Conservation (phyloP, 2,329 filamentous ascomycete genomes). For the Grosmannia clavigera region DNA sequence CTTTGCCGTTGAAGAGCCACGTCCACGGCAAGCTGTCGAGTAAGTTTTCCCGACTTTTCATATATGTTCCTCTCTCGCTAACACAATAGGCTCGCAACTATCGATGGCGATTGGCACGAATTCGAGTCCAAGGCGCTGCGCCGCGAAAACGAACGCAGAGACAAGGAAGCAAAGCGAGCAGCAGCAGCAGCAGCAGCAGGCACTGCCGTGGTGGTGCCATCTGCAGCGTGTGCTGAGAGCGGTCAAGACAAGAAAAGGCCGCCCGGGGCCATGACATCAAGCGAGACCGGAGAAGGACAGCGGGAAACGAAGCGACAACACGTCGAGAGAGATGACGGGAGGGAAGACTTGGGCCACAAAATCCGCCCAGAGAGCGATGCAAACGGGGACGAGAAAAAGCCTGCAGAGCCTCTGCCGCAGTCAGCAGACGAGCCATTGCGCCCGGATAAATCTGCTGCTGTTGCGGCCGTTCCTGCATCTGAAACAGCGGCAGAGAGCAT, state of each 20-base stretch:
- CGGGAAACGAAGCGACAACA: conserved; percentile 1
- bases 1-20: conserved; percentile 72
- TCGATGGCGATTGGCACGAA: conserved; percentile 96
- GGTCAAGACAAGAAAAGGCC: conserved; percentile 11
- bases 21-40: conserved; percentile 67
- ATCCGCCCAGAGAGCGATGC: not conserved
- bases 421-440: not conserved
- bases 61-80: conserved; percentile 13
- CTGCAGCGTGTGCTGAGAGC: not conserved
- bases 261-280: not conserved
- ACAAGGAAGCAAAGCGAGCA: conserved; percentile 37
- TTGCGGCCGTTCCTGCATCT: not conserved
- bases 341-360: not conserved
- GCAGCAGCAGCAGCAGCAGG: conserved; percentile 13
- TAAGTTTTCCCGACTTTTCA: conserved; percentile 32
- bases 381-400: not conserved
- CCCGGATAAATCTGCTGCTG: not conserved
- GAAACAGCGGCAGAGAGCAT: not conserved
- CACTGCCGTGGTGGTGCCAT: not conserved
- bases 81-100: conserved; percentile 50
- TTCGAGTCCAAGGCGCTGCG: conserved; percentile 93
- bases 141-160: conserved; percentile 69
- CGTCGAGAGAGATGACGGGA: not conserved
- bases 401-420: not conserved
- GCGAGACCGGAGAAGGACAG: not conserved